phyloP scores from a whole-genome alignment of 768 basidiomycete species.

The Pleurotus salmoneostramineus region DNA sequence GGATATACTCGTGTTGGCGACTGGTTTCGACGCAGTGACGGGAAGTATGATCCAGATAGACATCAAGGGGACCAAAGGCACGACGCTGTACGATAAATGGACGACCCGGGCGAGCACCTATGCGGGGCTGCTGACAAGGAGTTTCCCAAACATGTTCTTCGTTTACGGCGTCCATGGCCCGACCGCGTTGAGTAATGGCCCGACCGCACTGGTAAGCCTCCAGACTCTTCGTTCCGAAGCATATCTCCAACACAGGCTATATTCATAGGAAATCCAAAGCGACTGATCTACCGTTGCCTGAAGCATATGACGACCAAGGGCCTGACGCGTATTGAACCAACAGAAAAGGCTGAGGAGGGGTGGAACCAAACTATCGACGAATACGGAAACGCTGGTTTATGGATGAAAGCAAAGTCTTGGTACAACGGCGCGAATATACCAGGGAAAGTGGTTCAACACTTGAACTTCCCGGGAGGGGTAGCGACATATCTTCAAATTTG shows the following conservation, averaged over 20 bases:
- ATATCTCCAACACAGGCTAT: not conserved
- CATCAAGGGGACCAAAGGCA: constrained; percentile 12
- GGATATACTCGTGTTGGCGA: constrained; percentile 14
- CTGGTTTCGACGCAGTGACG: constrained; percentile 14
- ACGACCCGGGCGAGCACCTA: constrained; percentile 11
- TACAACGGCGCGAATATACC: constrained; percentile 12
- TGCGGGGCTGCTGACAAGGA: constrained; percentile 10
- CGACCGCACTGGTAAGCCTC: constrained; percentile 10
- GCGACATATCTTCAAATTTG: constrained; percentile 5
- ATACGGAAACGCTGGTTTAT: not conserved
- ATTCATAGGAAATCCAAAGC: constrained; percentile 13
- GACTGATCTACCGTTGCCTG: constrained; percentile 12
- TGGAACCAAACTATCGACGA: constrained; percentile 10
- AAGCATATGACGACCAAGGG: constrained; percentile 5
- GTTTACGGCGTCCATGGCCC: constrained; percentile 13
- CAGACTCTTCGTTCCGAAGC: not conserved
- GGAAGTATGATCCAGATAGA: constrained; percentile 12
- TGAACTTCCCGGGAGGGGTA: constrained; percentile 13
- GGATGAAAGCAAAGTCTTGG: constrained; percentile 11
- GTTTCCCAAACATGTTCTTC: constrained; percentile 16
- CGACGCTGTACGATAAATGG: constrained; percentile 13
- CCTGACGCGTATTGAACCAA: constrained; percentile 9
- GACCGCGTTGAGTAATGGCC: constrained; percentile 12
- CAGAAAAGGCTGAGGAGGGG: constrained; percentile 9
- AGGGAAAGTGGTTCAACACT: constrained; percentile 10